A percentile compares a stretch with the other conserved stretches of the same genome.
These are phyloP conservation scores for Streptanthus diversifolius DNA, from an alignment of 345 rosid species.

Conservation along the genomic window DNA sequence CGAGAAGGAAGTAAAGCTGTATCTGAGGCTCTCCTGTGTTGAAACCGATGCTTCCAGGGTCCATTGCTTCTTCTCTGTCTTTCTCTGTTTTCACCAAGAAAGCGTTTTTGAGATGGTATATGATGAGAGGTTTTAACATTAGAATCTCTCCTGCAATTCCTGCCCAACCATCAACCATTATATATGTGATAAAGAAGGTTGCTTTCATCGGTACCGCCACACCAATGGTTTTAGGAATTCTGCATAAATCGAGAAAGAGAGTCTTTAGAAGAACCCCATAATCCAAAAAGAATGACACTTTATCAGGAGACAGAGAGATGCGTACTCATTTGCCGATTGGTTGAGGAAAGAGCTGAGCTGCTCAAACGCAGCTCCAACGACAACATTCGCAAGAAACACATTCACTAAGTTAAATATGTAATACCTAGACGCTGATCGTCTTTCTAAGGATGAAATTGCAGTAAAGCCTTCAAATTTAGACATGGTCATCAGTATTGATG, in stretches of 20 bases:
- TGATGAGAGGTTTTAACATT: slow-evolving; percentile 73
- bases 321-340: slow-evolving; percentile 70
- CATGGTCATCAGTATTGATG: slow-evolving; percentile 91
- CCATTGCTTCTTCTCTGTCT: slow-evolving; percentile 91
- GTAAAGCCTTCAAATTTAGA: slow-evolving; percentile 91
- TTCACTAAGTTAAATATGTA: slow-evolving; percentile 77
- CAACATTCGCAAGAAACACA: slow-evolving; percentile 68
- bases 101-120: slow-evolving; percentile 81
- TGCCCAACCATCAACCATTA: slow-evolving; percentile 99
- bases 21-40: slow-evolving; percentile 88
- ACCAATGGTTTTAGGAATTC: slow-evolving; percentile 80
- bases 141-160: slow-evolving; percentile 88
- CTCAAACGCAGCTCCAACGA: slow-evolving; percentile 74
- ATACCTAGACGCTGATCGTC: slow-evolving; percentile 89
- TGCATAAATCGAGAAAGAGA: slow-evolving; percentile 28
- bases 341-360: slow-evolving; percentile 64
- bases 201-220: slow-evolving; percentile 87
- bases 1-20: slow-evolving; percentile 85
- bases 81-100: slow-evolving; percentile 94
- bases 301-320: not conserved
- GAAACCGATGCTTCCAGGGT: slow-evolving; percentile 89
- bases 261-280: not conserved
- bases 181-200: slow-evolving; percentile 90
- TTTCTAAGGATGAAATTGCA: slow-evolving; percentile 69
- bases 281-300: not conserved